A percentile compares a stretch with the other conserved stretches of the same genome.
These are phyloP conservation scores for Yamadazyma atmosphaerica DNA, from an alignment of 1,139 yeast species.

Conservation along the genomic window DNA sequence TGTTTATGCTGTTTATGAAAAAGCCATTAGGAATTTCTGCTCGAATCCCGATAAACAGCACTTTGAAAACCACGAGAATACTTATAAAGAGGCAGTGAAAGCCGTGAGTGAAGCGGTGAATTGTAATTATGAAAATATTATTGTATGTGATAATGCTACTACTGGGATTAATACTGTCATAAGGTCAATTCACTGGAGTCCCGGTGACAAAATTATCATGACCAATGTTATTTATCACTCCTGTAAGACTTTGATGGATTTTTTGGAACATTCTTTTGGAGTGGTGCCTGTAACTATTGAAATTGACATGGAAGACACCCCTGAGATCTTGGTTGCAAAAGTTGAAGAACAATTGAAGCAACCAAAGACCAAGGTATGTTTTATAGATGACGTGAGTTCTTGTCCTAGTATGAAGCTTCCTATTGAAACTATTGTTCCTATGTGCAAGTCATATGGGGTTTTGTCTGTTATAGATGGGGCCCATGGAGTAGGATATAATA, in stretches of 20 bases:
- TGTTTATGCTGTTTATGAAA: constrained; percentile 26
- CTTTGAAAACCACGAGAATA: constrained; percentile 22
- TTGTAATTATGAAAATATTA: constrained; percentile 43
- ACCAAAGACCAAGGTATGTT: constrained; percentile 30
- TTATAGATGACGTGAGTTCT: constrained; percentile 63
- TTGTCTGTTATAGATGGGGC: constrained; percentile 69
- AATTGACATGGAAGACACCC: background rate
- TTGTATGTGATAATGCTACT: constrained; percentile 57
- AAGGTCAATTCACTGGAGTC: constrained; percentile 50
- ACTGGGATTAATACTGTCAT: constrained; percentile 58
- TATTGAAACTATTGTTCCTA: constrained; percentile 42
- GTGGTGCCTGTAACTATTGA: constrained; percentile 19
- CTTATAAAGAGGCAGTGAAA: constrained; percentile 28
- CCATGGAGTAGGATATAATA: constrained; percentile 58
- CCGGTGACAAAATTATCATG: constrained; percentile 53
- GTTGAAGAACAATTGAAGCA: background rate
- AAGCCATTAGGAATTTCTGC: constrained; percentile 24
- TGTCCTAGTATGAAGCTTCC: constrained; percentile 65
- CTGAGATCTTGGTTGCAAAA: background rate
- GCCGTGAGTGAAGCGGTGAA: constrained; percentile 38
- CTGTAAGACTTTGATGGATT: constrained; percentile 50
- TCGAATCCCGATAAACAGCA: constrained; percentile 35
- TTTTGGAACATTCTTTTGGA: constrained; percentile 36
- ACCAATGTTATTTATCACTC: constrained; percentile 57
- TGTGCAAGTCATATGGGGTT: constrained; percentile 47